phyloP scores from a whole-genome alignment of 768 basidiomycete species.

The Mycena alexandri region DNA sequence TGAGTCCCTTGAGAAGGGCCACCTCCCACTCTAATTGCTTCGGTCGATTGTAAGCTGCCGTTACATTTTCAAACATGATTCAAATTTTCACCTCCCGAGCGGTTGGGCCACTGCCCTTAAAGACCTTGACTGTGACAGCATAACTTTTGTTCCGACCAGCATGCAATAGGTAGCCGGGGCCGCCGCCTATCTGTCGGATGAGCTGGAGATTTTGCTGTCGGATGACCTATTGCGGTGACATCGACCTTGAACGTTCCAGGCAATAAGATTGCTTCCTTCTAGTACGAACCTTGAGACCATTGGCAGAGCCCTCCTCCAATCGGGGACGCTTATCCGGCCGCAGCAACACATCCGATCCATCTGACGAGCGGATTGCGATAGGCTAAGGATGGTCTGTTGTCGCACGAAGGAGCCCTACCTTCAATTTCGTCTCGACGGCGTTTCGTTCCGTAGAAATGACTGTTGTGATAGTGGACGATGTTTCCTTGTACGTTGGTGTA shows the following conservation, averaged over 20 bases:
- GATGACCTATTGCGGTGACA: background rate
- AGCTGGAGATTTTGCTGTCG: conserved; percentile 1
- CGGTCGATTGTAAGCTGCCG: too few species aligned
- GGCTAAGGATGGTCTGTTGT: too few species aligned
- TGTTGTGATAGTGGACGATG: background rate
- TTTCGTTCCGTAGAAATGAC: background rate
- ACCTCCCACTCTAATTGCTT: conserved; percentile 11
- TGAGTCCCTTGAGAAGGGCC: background rate
- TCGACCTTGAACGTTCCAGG: too few species aligned
- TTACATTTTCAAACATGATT: too few species aligned
- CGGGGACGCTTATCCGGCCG: too few species aligned
- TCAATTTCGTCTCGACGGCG: background rate
- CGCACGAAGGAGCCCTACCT: too few species aligned
- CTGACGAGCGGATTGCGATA: background rate
- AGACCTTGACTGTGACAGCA: conserved; percentile 9
- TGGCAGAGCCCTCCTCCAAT: too few species aligned
- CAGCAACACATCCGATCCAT: too few species aligned
- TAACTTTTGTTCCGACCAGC: background rate
- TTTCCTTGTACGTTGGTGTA: background rate
- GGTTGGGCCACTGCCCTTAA: background rate
- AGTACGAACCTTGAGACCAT: too few species aligned
- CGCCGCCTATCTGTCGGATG: background rate
- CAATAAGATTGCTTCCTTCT: too few species aligned
- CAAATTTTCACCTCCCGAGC: background rate
- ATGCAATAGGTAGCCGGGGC: conserved; percentile 14